phyloP scores from a whole-genome alignment of 225 moss, liverwort and hornwort species.

The Asterella californica region DNA sequence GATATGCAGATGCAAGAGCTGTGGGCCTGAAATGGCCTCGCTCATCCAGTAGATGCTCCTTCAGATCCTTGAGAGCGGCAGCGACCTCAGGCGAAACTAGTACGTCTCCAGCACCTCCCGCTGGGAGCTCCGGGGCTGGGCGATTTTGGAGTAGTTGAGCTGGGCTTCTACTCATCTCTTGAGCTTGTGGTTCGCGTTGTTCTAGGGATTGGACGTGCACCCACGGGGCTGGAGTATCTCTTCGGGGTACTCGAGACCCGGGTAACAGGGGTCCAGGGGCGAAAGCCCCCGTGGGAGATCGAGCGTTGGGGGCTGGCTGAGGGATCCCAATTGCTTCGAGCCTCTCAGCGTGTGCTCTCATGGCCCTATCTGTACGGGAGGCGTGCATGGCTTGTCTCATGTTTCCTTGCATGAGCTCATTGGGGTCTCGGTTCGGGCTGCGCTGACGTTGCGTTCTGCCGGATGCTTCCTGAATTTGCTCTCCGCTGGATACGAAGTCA shows the following conservation, averaged over 20 bases:
- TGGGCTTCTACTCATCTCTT: not conserved
- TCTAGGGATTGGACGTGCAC: not conserved
- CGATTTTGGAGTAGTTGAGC: not conserved
- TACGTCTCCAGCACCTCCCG: not conserved
- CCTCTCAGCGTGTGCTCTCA: conserved; percentile 12
- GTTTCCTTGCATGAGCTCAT: conserved; percentile 6
- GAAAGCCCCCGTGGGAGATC: not conserved
- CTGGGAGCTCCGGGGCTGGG: not conserved
- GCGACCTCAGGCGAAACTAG: conserved; percentile 4
- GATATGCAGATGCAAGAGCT: conserved; percentile 1
- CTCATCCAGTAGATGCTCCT: not conserved
- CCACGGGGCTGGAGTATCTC: conserved; percentile 16
- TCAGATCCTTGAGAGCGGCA: not conserved
- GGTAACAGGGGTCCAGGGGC: not conserved
- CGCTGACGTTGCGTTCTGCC: not conserved
- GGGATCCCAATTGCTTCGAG: not conserved
- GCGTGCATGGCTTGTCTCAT: conserved; percentile 9
- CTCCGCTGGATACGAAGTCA: not conserved
- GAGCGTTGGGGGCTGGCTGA: not conserved
- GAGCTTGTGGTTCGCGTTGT: not conserved
- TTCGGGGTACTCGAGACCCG: not conserved
- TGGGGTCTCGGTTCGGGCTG: not conserved
- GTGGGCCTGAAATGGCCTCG: conserved; percentile 1
- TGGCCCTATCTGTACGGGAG: not conserved
- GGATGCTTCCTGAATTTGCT: not conserved